Base-by-base conservation (phyloP, 345 rosid species). In the Salix udensis region DNA sequence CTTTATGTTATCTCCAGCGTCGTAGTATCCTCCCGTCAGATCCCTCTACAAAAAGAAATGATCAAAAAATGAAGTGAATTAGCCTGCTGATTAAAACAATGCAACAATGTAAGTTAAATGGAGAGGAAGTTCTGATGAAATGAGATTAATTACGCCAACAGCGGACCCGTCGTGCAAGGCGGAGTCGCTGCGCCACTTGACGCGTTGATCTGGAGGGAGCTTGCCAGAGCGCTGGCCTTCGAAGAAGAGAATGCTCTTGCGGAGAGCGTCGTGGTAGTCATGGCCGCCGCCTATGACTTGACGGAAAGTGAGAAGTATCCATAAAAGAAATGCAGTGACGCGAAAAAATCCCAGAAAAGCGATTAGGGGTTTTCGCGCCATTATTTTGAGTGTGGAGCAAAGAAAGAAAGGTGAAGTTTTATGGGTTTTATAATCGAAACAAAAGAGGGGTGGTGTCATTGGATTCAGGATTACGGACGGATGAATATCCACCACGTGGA, bases 331-430 rank as follows among this genome's bases (percentile, higher is more conserved):
- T 1, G 67, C 67, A 87, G 31, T 58, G 74, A 82, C 53, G 85
- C 50, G 87, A 67, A 68, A 48, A 44, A 55, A 39, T 53, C 65
- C 80, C 76, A 80, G 76, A 30, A 42, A 68, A 50, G 58, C 26
- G 72, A 53, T 42, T 6, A n/a, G 79, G 53, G 84, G 78, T 70
- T 79, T 88, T 89, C 80, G 97, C 96, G 98, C 97, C 98, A 94
- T 92, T 80, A 69, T 53, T 10, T 52, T 62, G 60, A 67, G 71
- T 58, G 10, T 13, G 52, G 75, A 39, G 74, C 28, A 53, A 30
- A 16, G 83, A 6, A 6, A 39, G 23, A 65, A 21, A 53, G 78
- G 23, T 11, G 78, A 19, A 65, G 74, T 80, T 67, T 44, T 21
- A 70, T 64, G 69, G 42, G 76, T 83, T 86, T 90, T 90, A 90